Conservation (phyloP, 1,284 basidiomycete genomes). For the Taiwanofungus camphoratus region DNA sequence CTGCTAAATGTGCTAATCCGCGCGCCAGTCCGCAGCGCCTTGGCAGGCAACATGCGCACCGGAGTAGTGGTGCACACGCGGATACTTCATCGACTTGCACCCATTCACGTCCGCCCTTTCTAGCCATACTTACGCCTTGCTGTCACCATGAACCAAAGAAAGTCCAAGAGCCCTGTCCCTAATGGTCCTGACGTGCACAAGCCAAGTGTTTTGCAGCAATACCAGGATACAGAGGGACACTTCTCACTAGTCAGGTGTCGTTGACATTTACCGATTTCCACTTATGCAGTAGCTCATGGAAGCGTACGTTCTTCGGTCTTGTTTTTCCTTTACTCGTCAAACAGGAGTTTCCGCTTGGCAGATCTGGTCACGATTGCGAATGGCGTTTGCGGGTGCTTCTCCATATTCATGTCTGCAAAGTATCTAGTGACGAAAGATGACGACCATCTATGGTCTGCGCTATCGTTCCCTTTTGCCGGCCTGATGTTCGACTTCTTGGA, state of each 20-base stretch:
- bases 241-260: constrained; percentile 89
- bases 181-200: constrained; percentile 21
- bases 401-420: constrained; percentile 88
- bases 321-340: not conserved
- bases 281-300: not conserved
- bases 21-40: not conserved
- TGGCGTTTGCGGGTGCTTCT: constrained; percentile 96
- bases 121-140: not conserved
- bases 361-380: constrained; percentile 99
- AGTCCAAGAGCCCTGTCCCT: constrained; percentile 11
- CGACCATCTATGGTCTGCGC: constrained; percentile 79
- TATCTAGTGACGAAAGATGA: constrained; percentile 83
- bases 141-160: constrained; percentile 29
- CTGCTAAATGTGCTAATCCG: too few relatives aligned
- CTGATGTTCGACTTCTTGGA: constrained; percentile 98
- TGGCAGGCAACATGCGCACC: constrained; percentile 5
- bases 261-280: constrained; percentile 6
- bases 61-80: not conserved
- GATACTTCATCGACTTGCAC: not conserved
- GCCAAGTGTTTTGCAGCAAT: constrained; percentile 69
- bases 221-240: constrained; percentile 85
- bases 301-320: not conserved
- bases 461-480: constrained; percentile 88
- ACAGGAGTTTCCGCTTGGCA: constrained; percentile 94
- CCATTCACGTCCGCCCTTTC: not conserved